Base-by-base conservation (phyloP, 2,329 filamentous ascomycete species). In the Apiospora marii region DNA sequence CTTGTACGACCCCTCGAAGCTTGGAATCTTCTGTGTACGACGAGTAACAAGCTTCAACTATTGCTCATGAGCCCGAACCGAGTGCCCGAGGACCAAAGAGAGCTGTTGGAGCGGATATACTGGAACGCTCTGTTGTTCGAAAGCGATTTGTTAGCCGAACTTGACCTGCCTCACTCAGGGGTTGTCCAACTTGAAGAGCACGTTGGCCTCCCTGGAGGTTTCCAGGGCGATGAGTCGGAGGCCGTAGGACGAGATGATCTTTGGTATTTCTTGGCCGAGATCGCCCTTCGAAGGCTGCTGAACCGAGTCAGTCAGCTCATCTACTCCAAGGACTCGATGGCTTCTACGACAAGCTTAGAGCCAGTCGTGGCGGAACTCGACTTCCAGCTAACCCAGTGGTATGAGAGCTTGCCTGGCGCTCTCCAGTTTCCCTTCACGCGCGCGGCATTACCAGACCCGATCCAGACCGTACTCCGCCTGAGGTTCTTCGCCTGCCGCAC, bases 261-360 rank as follows among this genome's bases (percentile, higher is more conserved):
- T 19, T 96, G 94, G 93, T 96, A 96, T 79, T 96, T 96, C 77
- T 84, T 96, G 43, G 93, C 94, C 49, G 93, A 96, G 78, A 95
- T 96, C 74, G 93, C 93, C 5, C 85, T 96, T 16, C 89, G 93
- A 67, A 87, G 94, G 72, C 88, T 96, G 4, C 87, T 96, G 76
- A 95, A 95, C 80, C 88, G 93, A 73, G 92, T 94, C 77, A 94
- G 92, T 83, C 92, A 94, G 79, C 89, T 94, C 77, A 92, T 95
- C 74, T 95, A 95, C 80, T 92, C 92, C 68, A 92, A 93, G 78
- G 90, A 92, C 78, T 92, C 90, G 3, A 90, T 91, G 81, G 88
- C 91, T 22, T 92, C 92, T 16, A 92, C 93, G 24, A 90, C 91
- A 19, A 92, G 92, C 75, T 86, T 96, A 48, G 93, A 94, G 73